These are phyloP conservation scores for Coniosporium apollinis DNA, from an alignment of 495 filamentous ascomycete species.

Conservation along the genomic window DNA sequence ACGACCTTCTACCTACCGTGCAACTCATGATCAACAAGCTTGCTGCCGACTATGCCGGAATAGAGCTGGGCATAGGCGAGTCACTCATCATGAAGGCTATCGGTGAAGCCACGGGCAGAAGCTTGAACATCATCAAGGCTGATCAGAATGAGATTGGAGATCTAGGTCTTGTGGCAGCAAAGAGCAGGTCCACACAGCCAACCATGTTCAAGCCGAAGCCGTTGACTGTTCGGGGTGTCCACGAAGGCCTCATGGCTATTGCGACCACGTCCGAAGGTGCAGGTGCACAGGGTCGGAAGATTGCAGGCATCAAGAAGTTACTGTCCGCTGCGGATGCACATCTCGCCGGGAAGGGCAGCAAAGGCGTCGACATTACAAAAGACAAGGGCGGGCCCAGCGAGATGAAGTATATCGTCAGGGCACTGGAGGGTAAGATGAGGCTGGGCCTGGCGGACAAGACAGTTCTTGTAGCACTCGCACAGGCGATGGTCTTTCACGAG, in stretches of 20 bases:
- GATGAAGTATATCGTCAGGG: constrained; percentile 82
- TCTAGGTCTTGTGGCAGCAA: constrained; percentile 83
- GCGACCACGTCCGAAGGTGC: constrained; percentile 75
- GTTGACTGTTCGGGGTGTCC: constrained; percentile 71
- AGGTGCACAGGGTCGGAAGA: constrained; percentile 77
- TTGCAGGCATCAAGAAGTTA: constrained; percentile 87
- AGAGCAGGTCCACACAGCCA: constrained; percentile 80
- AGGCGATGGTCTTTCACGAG: constrained; percentile 76
- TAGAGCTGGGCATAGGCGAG: constrained; percentile 93
- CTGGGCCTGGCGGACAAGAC: constrained; percentile 86
- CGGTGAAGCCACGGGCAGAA: constrained; percentile 82
- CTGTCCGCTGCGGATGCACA: constrained; percentile 69
- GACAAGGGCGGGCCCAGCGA: constrained; percentile 90
- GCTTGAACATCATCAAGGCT: constrained; percentile 67
- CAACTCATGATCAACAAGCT: constrained; percentile 96
- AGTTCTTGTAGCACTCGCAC: constrained; percentile 71
- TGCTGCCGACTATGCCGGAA: constrained; percentile 86
- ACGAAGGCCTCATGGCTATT: constrained; percentile 74
- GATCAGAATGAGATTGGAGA: constrained; percentile 96
- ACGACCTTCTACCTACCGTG: constrained; percentile 72
- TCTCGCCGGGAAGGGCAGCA: constrained; percentile 45
- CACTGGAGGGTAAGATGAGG: constrained; percentile 83
- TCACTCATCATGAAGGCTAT: constrained; percentile 98
- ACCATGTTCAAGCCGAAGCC: constrained; percentile 97
- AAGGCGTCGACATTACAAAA: constrained; percentile 69